Base-by-base conservation (phyloP, 1,284 basidiomycete species). In the Hortiboletus rubellus region DNA sequence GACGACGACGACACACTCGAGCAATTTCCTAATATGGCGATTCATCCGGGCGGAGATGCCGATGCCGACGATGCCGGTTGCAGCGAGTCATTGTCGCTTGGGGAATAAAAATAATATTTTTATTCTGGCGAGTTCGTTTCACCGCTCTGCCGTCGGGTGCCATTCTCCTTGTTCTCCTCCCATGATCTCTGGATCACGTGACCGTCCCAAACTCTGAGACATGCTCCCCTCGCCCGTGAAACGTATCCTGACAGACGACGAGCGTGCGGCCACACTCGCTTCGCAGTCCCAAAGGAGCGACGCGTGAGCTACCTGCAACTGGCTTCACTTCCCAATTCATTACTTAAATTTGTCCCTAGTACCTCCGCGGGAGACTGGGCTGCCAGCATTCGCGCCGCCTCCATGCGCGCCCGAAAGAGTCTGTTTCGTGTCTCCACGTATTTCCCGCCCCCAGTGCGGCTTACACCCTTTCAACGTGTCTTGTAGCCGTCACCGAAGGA, bases 181-280 rank as follows among this genome's bases (percentile, higher is more conserved):
- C 5, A 5, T 27, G 4, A 9, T 24, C 18, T 24, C 12, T 41
- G 11, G 50, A 48, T 52, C 58, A 55, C 48, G 60, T 65, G 63
- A 63, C 36, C 1, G 12, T 55, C 18, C 37, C 8, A 14, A 22
- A 14, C 7, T 40, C 51, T 34, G 46, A 53, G 37, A 54, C 55
- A 38, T 58, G 55, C 15, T 58, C 12, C 46, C 58, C 38, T 61
- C 57, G 33, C 50, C 70, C 52, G 62, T 70, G 63, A 82, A 83
- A 68, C 80, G 81, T 55, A 60, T 72, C 9, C 67, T 77, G 11
- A 79, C 77, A 38, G 76, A 77, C 54, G 73, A 76, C 57, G 67
- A 67, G 45, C 72, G 71, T 60, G 66, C 73, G 54, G 67, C 69
- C 17, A 66, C 66, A 24, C 52, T 64, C 53, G 73, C 70, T 49